Conservation (phyloP, 371 early-diverging fungal species). For the Mortierella sp. region DNA sequence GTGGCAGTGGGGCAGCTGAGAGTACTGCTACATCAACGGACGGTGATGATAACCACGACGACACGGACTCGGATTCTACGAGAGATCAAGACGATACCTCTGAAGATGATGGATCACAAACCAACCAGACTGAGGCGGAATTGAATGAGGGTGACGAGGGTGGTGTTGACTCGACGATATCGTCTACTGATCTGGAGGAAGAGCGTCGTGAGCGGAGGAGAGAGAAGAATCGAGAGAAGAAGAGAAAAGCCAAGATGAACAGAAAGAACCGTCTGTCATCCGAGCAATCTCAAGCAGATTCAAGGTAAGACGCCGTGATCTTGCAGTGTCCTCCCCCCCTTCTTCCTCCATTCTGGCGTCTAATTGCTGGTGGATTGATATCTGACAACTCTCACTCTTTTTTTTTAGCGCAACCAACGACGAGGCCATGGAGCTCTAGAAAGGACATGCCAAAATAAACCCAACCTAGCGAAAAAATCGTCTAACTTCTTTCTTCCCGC, state of each 20-base stretch:
- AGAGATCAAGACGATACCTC: background rate
- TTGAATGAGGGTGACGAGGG: constrained; percentile 1
- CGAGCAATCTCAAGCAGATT: background rate
- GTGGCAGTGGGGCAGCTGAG: constrained; percentile 13
- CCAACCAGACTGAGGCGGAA: no score
- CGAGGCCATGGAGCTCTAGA: no score
- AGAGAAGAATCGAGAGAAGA: constrained; percentile 41
- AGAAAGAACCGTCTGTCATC: constrained; percentile 23
- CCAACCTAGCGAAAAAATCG: no score
- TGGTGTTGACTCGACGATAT: background rate
- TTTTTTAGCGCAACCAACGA: no score
- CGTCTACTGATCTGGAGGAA: constrained; percentile 6
- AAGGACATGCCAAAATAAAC: no score
- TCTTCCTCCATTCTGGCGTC: no score
- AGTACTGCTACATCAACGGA: constrained; percentile 1
- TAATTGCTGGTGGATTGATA: no score
- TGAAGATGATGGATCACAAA: background rate
- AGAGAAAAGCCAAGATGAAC: constrained; percentile 40
- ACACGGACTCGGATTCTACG: background rate
- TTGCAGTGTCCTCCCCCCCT: no score
- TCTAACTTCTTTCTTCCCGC: no score
- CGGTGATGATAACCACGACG: constrained; percentile 10
- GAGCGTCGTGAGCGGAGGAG: constrained; percentile 21
- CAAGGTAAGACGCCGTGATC: no score
- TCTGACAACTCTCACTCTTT: no score